phyloP scores from a whole-genome alignment of 371 early-diverging fungal species.

The Rhizopus stolonifer region DNA sequence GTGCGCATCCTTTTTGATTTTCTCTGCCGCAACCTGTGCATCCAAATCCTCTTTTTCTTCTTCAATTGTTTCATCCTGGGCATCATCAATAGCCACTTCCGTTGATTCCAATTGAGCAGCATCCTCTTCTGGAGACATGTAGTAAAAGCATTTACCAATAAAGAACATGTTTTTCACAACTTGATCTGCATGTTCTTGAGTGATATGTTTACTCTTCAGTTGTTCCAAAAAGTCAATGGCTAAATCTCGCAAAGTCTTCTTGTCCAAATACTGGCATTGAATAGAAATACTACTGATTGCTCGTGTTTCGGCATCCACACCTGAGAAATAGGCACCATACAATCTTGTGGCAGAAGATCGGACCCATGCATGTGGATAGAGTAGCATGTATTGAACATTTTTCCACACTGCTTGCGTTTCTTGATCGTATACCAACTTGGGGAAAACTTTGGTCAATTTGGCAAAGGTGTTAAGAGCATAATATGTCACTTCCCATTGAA shows the following conservation, averaged over 20 bases:
- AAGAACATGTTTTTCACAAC: constrained; percentile 93
- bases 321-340: constrained; percentile 76
- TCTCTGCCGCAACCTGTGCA: constrained; percentile 7
- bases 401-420: constrained; percentile 57
- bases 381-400: constrained; percentile 54
- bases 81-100: constrained; percentile 36
- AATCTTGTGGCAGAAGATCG: constrained; percentile 71
- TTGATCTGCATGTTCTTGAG: constrained; percentile 83
- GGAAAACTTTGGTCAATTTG: constrained; percentile 63
- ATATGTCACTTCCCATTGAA: constrained; percentile 84
- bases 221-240: constrained; percentile 69
- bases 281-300: constrained; percentile 23
- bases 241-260: constrained; percentile 50
- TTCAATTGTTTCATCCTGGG: constrained; percentile 27
- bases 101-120: constrained; percentile 25
- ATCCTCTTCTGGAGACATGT: constrained; percentile 49
- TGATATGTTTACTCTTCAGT: constrained; percentile 66
- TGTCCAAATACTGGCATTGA: constrained; percentile 44
- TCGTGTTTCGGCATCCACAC: constrained; percentile 58
- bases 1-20: constrained; percentile 22
- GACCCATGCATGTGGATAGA: constrained; percentile 91
- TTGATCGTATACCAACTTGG: constrained; percentile 44
- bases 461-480: constrained; percentile 76
- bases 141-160: constrained; percentile 75
- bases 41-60: constrained; percentile 16